Conservation (phyloP, 2,329 filamentous ascomycete species). For the Ploettnerulaceae sp. region DNA sequence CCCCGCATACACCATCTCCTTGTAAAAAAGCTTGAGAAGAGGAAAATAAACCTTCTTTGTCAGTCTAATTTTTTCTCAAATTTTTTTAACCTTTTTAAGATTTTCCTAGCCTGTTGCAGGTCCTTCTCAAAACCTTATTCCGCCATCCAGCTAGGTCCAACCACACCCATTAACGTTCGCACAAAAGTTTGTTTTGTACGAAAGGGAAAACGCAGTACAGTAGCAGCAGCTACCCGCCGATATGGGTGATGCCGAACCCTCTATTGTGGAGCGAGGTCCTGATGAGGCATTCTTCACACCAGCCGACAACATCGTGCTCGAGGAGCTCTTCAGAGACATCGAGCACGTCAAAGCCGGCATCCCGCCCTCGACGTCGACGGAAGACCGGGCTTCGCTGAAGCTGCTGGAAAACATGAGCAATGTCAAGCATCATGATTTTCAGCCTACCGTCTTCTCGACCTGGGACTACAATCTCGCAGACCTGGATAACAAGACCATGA, state of each 20-base stretch:
- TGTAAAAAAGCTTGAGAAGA: too few species aligned
- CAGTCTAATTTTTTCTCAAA: too few species aligned
- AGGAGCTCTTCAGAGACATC: conserved; percentile 8
- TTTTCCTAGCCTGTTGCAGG: too few species aligned
- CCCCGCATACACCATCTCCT: too few species aligned
- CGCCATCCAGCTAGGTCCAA: too few species aligned
- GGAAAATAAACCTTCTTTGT: too few species aligned
- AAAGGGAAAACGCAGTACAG: too few species aligned
- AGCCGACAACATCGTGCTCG: conserved; percentile 10
- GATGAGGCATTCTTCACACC: conserved; percentile 9
- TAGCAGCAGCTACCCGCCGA: too few species aligned
- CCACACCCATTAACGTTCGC: too few species aligned
- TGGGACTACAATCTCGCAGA: conserved; percentile 22
- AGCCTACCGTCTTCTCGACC: conserved; percentile 24
- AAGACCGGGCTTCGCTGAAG: conserved; percentile 4
- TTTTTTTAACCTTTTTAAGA: too few species aligned
- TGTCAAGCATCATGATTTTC: conserved; percentile 14
- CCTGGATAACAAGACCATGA: conserved; percentile 14
- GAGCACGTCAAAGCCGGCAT: conserved; percentile 3
- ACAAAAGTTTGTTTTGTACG: too few species aligned
- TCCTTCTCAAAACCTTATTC: too few species aligned
- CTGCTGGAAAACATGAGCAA: conserved; percentile 5
- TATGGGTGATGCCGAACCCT: neutral
- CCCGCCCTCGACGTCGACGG: neutral
- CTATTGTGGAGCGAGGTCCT: conserved; percentile 4